Conservation (phyloP, 352 stramenopile species). For the Pythium myriotylum region DNA sequence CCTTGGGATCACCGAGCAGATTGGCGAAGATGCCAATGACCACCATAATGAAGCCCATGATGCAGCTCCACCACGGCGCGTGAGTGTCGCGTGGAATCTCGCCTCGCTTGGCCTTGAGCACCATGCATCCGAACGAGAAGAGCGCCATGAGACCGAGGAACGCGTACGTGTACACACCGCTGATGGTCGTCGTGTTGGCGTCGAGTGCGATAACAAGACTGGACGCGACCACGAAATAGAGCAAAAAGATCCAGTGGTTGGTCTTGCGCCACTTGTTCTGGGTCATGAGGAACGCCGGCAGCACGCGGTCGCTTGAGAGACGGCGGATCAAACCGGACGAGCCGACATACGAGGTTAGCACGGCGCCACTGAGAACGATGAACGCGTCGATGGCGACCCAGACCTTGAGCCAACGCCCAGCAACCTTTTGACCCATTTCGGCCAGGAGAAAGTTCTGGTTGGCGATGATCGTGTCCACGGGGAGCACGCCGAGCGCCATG, state of each 20-base stretch:
- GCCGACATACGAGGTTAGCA: slow-evolving; percentile 78
- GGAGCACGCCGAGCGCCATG: slow-evolving; percentile 61
- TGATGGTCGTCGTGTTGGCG: slow-evolving; percentile 70
- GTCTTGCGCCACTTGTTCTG: slow-evolving; percentile 53
- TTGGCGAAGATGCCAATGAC: slow-evolving; percentile 60
- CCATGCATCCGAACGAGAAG: slow-evolving; percentile 88
- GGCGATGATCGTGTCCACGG: slow-evolving; percentile 51
- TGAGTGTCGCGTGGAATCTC: slow-evolving; percentile 83
- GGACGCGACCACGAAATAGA: slow-evolving; percentile 46
- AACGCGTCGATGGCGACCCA: slow-evolving; percentile 71
- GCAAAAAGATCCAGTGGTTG: slow-evolving; percentile 61
- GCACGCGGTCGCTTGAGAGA: slow-evolving; percentile 62
- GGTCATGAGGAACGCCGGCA: slow-evolving; percentile 37
- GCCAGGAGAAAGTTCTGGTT: slow-evolving; percentile 57
- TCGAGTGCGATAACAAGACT: slow-evolving; percentile 55
- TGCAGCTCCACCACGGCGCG: slow-evolving; percentile 77
- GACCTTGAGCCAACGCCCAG: slow-evolving; percentile 36
- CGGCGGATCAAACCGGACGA: slow-evolving; percentile 63
- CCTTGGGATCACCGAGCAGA: slow-evolving; percentile 61
- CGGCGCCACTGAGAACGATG: slow-evolving; percentile 64
- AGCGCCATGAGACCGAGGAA: slow-evolving; percentile 92
- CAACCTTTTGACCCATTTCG: slow-evolving; percentile 40
- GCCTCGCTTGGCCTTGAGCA: slow-evolving; percentile 91
- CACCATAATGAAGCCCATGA: slow-evolving; percentile 68
- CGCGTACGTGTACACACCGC: slow-evolving; percentile 90